Evolutionary conservation across 202 grass and related monocot species (phyloP).

Genomic region (Schoenoplectus tabernaemontani): DNA sequence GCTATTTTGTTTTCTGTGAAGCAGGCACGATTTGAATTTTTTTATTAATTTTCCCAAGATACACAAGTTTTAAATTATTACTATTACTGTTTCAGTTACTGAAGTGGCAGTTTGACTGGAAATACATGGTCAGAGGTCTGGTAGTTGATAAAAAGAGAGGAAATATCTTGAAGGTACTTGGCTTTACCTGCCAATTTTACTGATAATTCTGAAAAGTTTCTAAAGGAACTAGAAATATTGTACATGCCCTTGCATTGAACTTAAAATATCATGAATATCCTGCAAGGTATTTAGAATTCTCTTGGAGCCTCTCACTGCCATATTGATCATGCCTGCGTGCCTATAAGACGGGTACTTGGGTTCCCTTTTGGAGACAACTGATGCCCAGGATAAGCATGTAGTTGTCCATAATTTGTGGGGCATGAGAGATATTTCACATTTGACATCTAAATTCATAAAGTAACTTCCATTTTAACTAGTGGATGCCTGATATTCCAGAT

Average conservation of each 20-base stretch:
- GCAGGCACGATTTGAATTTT: not conserved
- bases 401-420: not conserved
- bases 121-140: slow-evolving; percentile 96
- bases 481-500: slow-evolving; percentile 51
- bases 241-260: not conserved
- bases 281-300: not conserved
- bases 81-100: slow-evolving; percentile 45
- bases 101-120: slow-evolving; percentile 93
- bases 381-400: not conserved
- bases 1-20: not conserved
- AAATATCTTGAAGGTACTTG: slow-evolving; percentile 95
- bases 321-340: not conserved
- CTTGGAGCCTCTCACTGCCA: not conserved
- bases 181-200: slow-evolving; percentile 1
- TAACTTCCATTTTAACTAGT: slow-evolving; percentile 31
- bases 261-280: slow-evolving; percentile 1
- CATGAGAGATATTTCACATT: not conserved
- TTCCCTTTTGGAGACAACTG: not conserved
- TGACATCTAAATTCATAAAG: slow-evolving; percentile 10
- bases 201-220: not conserved
- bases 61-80: slow-evolving; percentile 17
- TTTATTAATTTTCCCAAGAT: not conserved
- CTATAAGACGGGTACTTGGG: not conserved
- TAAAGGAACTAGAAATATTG: not conserved
- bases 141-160: slow-evolving; percentile 98